Conservation (phyloP, 495 filamentous ascomycete genomes). For the Aspergillus incahuasiensis region DNA sequence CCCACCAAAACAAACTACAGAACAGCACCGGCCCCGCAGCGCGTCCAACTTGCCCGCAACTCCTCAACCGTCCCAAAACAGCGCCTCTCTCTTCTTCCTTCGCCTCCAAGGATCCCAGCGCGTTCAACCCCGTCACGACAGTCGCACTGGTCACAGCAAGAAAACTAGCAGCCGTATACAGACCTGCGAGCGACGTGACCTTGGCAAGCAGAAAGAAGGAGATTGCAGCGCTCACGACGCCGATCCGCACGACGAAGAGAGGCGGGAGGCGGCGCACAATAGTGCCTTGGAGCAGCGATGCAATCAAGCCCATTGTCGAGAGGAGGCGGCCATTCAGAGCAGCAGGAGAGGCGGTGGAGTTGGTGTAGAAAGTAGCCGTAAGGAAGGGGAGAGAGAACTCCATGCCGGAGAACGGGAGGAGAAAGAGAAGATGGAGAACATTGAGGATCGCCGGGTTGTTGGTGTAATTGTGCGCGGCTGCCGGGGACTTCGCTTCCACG, state of each 20-base stretch:
- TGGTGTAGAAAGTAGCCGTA: conserved; percentile 84
- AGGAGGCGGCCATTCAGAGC: conserved; percentile 80
- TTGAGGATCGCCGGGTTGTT: conserved; percentile 85
- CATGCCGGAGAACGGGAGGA: conserved; percentile 96
- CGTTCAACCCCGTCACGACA: conserved; percentile 91
- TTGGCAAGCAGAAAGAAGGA: conserved; percentile 79
- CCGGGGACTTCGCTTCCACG: neutral
- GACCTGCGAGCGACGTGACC: conserved; percentile 55
- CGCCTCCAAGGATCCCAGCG: conserved; percentile 85
- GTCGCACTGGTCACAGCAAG: conserved; percentile 87
- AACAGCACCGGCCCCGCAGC: conserved; percentile 85
- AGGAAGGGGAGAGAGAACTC: conserved; percentile 93
- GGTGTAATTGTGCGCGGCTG: conserved; percentile 42
- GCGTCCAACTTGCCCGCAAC: conserved; percentile 81
- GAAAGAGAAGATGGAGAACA: conserved; percentile 79
- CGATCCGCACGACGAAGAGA: conserved; percentile 69
- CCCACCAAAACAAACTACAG: conserved; percentile 99
- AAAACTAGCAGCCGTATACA: conserved; percentile 77
- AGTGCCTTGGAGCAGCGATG: conserved; percentile 81
- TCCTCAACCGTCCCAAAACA: conserved; percentile 79
- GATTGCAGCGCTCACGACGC: conserved; percentile 67
- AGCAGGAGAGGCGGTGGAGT: conserved; percentile 49
- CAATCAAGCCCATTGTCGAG: conserved; percentile 89
- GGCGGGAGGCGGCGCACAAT: conserved; percentile 79
- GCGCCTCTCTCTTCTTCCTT: conserved; percentile 73